A percentile compares a stretch with the other conserved stretches of the same genome.
Conservation (phyloP, 2,329 filamentous ascomycete genomes). For the Elsinoe batatas region DNA sequence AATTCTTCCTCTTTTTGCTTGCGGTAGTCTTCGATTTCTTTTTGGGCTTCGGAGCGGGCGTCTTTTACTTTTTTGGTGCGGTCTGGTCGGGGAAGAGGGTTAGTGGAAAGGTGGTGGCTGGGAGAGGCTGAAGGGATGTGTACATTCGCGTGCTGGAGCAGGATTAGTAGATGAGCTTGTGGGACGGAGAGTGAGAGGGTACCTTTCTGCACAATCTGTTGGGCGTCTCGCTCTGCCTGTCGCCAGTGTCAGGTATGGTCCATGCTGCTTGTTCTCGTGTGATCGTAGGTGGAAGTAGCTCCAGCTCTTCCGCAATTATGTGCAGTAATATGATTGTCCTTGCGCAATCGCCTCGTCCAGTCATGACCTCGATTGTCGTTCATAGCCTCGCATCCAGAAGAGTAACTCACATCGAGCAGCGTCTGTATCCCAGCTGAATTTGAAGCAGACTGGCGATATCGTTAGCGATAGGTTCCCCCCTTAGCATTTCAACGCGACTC, state of each 20-base stretch:
- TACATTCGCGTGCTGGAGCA: slow-evolving; percentile 74
- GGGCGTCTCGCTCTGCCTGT: slow-evolving; percentile 96
- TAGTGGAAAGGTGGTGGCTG: slow-evolving; percentile 16
- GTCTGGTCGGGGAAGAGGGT: slow-evolving; percentile 41
- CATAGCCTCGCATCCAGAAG: slow-evolving; percentile 10
- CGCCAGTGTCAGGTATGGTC: slow-evolving; percentile 72
- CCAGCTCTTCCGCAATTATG: neutral
- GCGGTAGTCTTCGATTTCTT: slow-evolving; percentile 91
- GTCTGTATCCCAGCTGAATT: slow-evolving; percentile 98
- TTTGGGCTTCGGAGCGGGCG: slow-evolving; percentile 90
- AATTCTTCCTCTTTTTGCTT: slow-evolving; percentile 86
- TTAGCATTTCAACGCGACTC: neutral
- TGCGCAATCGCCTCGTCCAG: neutral
- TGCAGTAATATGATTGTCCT: neutral
- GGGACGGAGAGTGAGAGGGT: slow-evolving; percentile 19
- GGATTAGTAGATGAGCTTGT: slow-evolving; percentile 17
- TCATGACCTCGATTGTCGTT: neutral
- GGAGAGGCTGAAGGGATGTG: slow-evolving; percentile 17
- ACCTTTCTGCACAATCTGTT: slow-evolving; percentile 99
- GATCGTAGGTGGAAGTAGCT: neutral
- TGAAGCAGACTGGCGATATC: slow-evolving; percentile 66
- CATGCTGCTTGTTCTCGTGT: neutral
- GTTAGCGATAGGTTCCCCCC: slow-evolving; percentile 21
- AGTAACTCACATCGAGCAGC: slow-evolving; percentile 76
- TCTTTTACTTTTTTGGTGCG: slow-evolving; percentile 96